Conservation (phyloP, 140 eudicot species). For the Stevia rebaudiana region DNA sequence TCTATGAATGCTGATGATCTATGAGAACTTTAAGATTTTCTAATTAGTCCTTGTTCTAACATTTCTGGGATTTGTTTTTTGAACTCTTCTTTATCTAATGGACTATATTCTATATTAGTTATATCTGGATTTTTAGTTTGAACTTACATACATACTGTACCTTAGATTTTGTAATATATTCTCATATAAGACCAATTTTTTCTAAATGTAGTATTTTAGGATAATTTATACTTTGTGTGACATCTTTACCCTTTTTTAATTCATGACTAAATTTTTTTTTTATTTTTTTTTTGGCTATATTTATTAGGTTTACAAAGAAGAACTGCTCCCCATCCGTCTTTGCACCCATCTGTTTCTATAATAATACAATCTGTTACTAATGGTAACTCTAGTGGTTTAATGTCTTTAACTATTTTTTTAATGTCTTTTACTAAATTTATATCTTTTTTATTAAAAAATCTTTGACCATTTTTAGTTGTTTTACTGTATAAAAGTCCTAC, state of each 20-base stretch:
- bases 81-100: background rate
- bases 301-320: too few relatives aligned
- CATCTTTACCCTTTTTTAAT: background rate
- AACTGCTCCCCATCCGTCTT: too few relatives aligned
- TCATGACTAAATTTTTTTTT: background rate
- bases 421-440: too few relatives aligned
- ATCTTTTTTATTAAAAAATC: too few relatives aligned
- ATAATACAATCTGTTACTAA: too few relatives aligned
- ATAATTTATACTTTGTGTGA: background rate
- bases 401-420: too few relatives aligned
- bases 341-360: too few relatives aligned
- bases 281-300: background rate
- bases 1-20: conserved; percentile 6
- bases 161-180: background rate
- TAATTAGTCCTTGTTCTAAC: background rate
- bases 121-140: background rate
- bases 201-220: background rate
- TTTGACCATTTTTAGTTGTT: too few relatives aligned
- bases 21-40: background rate
- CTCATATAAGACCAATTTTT: background rate
- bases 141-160: background rate
- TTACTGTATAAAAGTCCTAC: too few relatives aligned
- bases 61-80: background rate
- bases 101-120: background rate
- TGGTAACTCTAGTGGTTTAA: too few relatives aligned